Base-by-base conservation (phyloP, 306 rosid genomes). In the Quillaja saponaria region DNA sequence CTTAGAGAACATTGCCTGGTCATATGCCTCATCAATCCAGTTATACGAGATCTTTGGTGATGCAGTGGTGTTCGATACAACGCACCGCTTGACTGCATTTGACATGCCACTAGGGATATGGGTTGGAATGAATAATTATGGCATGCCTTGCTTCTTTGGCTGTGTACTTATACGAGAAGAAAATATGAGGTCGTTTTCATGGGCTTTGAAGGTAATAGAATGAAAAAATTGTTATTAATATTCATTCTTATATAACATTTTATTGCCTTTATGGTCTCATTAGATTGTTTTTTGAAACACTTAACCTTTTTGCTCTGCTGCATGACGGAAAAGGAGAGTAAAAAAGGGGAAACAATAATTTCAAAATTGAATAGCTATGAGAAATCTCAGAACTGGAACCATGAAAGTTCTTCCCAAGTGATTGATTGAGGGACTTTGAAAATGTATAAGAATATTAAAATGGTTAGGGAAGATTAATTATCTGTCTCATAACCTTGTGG, bases 91-190 rank as follows among this genome's bases (percentile, higher is more conserved):
- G 61, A 82, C 95, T 65, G 96, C 95, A 40, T 86, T 88, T 60
- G 97, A 91, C 76, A 88, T 91, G 97, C 96, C 95, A 0, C 81
- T 91, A 6, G 97, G 96, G 71, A 80, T 91, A 66, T 91, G 91
- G 97, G 95, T 91, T 71, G 97, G 97, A 66, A 76, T 91, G 64
- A 91, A 91, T 69, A 91, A 91, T 73, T 88, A 88, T 76, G 96
- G 97, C 53, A 91, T 88, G 97, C 97, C 97, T 59, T 91, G 97
- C 85, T 84, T 91, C 81, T 91, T 91, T 67, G 90, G 97, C 63
- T 91, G 97, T 28, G 89, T 68, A 64, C 95, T 91, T 64, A 73
- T 91, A 18, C 84, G 86, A 55, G 97, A 91, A 63, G 96, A 91
- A 83, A 85, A 78, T 34, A 50, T 78, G 64, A 82, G 85, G 76